A percentile compares a stretch with the other conserved stretches of the same genome.
Conservation (phyloP, 148 eudicot species). For the Chenopodium album region DNA sequence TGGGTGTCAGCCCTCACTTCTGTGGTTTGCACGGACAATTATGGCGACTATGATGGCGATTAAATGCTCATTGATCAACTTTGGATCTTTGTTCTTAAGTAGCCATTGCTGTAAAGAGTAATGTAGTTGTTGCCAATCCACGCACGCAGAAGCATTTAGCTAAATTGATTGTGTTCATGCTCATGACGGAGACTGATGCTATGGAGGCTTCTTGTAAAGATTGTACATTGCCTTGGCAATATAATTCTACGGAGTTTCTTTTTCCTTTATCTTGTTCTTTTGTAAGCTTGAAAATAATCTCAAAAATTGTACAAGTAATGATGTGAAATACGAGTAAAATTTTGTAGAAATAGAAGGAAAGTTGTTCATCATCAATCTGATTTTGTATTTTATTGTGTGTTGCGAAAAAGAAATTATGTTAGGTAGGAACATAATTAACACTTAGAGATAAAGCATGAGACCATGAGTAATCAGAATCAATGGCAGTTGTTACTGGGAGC, state of each 20-base stretch:
- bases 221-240: not conserved
- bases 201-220: not conserved
- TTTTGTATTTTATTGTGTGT: not conserved
- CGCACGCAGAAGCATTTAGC: not conserved
- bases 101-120: not conserved
- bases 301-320: slow-evolving; percentile 3
- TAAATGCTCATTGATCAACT: not conserved
- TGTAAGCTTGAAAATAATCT: not conserved
- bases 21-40: slow-evolving; percentile 32
- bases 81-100: not conserved
- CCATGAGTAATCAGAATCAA: too few species aligned
- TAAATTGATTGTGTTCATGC: not conserved
- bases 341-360: not conserved
- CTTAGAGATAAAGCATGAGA: too few species aligned
- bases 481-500: too few species aligned
- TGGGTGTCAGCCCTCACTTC: slow-evolving; percentile 60
- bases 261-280: not conserved
- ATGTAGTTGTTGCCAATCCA: not conserved
- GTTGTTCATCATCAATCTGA: not conserved
- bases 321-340: not conserved
- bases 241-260: not conserved
- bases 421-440: too few species aligned
- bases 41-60: slow-evolving; percentile 15
- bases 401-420: too few species aligned
- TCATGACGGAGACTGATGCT: not conserved